A percentile compares a stretch with the other conserved stretches of the same genome.
phyloP scores from a whole-genome alignment of 169 alveolate genomes.

The Babesia sp. region DNA sequence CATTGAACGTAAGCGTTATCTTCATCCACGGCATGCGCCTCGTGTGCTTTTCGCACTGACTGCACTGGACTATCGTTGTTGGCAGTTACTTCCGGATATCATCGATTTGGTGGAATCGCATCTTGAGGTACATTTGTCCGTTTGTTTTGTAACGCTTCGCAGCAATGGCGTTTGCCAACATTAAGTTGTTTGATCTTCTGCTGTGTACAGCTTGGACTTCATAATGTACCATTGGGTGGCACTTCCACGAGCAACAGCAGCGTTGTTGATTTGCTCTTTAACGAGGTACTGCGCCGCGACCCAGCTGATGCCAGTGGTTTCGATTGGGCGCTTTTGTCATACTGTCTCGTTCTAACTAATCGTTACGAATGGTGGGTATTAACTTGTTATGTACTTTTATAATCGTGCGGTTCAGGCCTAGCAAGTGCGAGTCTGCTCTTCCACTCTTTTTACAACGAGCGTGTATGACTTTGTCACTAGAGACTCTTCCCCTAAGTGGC shows the following conservation, averaged over 20 bases:
- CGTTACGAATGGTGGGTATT: conserved; percentile 70
- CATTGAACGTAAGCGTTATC: conserved; percentile 70
- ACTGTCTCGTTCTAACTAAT: conserved; percentile 65
- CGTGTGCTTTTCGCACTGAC: conserved; percentile 80
- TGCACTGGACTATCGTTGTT: conserved; percentile 82
- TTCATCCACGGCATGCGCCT: conserved; percentile 77
- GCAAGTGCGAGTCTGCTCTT: conserved; percentile 12
- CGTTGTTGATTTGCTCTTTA: conserved; percentile 38
- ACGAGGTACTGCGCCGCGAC: conserved; percentile 62
- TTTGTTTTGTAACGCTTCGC: background rate
- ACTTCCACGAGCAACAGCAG: conserved; percentile 9
- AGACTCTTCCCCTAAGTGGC: conserved; percentile 79
- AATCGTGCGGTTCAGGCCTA: conserved; percentile 38
- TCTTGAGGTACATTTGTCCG: conserved; percentile 38
- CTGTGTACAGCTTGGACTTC: conserved; percentile 73
- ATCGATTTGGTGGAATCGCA: conserved; percentile 69
- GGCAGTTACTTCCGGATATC: conserved; percentile 77
- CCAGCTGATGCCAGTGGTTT: conserved; percentile 68
- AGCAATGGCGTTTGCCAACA: conserved; percentile 77
- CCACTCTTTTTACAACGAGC: conserved; percentile 63
- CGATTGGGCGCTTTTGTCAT: conserved; percentile 77
- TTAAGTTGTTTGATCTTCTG: conserved; percentile 67
- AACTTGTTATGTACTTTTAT: background rate
- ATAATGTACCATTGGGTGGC: conserved; percentile 25
- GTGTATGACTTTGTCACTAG: conserved; percentile 58